These are phyloP conservation scores for Cladophialophora bantiana DNA, from an alignment of 2,329 filamentous ascomycete species.

Conservation along the genomic window DNA sequence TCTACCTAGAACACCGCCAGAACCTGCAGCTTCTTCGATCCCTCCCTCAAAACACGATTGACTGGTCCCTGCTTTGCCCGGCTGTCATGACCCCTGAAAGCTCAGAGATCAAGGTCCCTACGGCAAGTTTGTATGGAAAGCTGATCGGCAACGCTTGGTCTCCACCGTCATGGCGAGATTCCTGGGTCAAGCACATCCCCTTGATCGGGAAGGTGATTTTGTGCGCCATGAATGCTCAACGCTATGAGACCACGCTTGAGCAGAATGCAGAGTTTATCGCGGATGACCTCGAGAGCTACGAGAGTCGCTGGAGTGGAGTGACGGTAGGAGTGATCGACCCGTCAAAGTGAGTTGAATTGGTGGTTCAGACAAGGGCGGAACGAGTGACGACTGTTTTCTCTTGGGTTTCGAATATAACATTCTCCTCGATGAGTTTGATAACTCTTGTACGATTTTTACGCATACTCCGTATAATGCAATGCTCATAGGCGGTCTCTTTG, in stretches of 20 bases:
- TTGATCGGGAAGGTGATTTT: conserved; percentile 45
- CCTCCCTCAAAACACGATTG: conserved; percentile 43
- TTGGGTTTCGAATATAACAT: too few species aligned
- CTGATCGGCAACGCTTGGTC: conserved; percentile 43
- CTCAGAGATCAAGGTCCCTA: conserved; percentile 43
- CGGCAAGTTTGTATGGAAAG: conserved; percentile 38
- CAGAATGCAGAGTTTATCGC: conserved; percentile 54
- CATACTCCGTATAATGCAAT: too few species aligned
- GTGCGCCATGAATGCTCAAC: conserved; percentile 42
- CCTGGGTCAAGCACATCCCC: conserved; percentile 45
- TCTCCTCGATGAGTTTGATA: too few species aligned
- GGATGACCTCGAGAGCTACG: conserved; percentile 46
- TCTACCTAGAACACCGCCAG: conserved; percentile 47
- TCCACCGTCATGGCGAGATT: conserved; percentile 47
- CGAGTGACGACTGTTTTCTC: too few species aligned
- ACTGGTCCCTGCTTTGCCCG: conserved; percentile 52
- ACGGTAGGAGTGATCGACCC: conserved; percentile 48
- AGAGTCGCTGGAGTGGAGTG: conserved; percentile 45
- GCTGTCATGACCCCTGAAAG: conserved; percentile 48
- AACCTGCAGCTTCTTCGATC: conserved; percentile 44
- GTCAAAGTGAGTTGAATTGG: conserved; percentile 22
- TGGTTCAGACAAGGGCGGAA: too few species aligned
- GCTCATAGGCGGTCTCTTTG: too few species aligned
- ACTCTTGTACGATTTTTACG: too few species aligned
- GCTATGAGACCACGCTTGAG: conserved; percentile 50